Percentiles rank a stretch among this genome's conserved stretches.
Conservation (phyloP, 2,329 filamentous ascomycete species). For the Diplocarpon mali region DNA sequence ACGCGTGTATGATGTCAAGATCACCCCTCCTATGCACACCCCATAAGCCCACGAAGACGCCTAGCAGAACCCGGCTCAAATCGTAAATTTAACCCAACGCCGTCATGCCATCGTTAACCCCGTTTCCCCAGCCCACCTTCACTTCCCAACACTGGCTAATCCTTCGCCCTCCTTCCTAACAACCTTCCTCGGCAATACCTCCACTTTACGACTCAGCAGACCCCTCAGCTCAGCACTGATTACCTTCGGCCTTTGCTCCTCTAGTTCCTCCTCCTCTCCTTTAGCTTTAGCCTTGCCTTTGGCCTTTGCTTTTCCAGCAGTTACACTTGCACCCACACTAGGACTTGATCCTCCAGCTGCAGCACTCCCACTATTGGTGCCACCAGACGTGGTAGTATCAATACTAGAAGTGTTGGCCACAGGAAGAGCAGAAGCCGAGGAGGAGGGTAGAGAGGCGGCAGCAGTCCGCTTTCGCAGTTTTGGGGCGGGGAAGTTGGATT, state of each 20-base stretch:
- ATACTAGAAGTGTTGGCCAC: slow-evolving; percentile 15
- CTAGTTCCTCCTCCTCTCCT: slow-evolving; percentile 18
- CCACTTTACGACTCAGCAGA: slow-evolving; percentile 48
- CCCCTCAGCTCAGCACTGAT: slow-evolving; percentile 53
- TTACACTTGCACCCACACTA: neutral
- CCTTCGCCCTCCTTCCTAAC: slow-evolving; percentile 27
- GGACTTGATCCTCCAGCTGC: neutral
- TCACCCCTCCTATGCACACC: too few relatives aligned
- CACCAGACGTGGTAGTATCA: slow-evolving; percentile 29
- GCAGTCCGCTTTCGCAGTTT: slow-evolving; percentile 24
- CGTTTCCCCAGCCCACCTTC: neutral
- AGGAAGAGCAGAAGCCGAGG: slow-evolving; percentile 2
- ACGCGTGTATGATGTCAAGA: too few relatives aligned
- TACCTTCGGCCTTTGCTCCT: slow-evolving; percentile 32
- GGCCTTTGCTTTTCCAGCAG: slow-evolving; percentile 24
- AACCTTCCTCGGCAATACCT: slow-evolving; percentile 25
- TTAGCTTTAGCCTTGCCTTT: slow-evolving; percentile 9
- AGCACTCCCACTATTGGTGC: slow-evolving; percentile 16
- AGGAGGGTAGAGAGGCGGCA: neutral
- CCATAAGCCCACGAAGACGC: too few relatives aligned
- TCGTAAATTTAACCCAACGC: too few relatives aligned
- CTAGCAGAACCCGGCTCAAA: too few relatives aligned
- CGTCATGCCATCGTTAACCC: too few relatives aligned
- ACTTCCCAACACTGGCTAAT: slow-evolving; percentile 11
- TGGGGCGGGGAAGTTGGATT: slow-evolving; percentile 66